Conservation (phyloP, 805 yeast species). For the Yarrowia keelungensis region DNA sequence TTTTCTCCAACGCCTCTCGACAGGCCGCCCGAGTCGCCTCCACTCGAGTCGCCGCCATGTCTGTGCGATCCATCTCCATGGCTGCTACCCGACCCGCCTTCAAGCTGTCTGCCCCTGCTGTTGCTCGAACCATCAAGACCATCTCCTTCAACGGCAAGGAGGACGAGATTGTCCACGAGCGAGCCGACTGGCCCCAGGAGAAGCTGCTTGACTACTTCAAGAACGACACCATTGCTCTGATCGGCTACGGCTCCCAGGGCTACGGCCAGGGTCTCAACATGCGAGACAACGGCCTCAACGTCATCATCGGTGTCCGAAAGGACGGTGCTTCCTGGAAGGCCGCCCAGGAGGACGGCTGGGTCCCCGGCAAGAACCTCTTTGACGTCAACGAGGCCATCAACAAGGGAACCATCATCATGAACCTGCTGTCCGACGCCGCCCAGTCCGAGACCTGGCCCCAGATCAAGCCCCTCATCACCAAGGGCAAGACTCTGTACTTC, state of each 20-base stretch:
- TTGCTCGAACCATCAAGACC: conserved; percentile 90
- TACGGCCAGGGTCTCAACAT: conserved; percentile 99
- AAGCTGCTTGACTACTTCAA: conserved; percentile 95
- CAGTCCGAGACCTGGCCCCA: conserved; percentile 97
- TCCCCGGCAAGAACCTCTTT: conserved; percentile 97
- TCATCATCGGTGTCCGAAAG: conserved; percentile 97
- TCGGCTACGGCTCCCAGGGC: conserved; percentile 99
- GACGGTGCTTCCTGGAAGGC: conserved; percentile 99
- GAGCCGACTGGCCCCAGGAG: conserved; percentile 99
- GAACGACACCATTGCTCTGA: conserved; percentile 95
- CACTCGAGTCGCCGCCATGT: conserved; percentile 50
- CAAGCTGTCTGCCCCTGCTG: conserved; percentile 59
- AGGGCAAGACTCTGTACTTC: conserved; percentile 98
- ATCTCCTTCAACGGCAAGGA: conserved; percentile 96
- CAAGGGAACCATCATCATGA: conserved; percentile 95
- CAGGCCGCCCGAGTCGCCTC: conserved; percentile 59
- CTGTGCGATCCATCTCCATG: conserved; percentile 71
- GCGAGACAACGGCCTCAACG: conserved; percentile 98
- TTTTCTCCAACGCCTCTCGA: conserved; percentile 46
- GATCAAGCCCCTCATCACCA: conserved; percentile 88
- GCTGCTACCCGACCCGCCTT: conserved; percentile 53
- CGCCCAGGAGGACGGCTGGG: conserved; percentile 99
- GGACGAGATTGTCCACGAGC: conserved; percentile 90
- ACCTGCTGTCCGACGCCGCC: conserved; percentile 98
- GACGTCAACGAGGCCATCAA: conserved; percentile 91